phyloP scores from a whole-genome alignment of 768 basidiomycete species.

The Galerina marginata region DNA sequence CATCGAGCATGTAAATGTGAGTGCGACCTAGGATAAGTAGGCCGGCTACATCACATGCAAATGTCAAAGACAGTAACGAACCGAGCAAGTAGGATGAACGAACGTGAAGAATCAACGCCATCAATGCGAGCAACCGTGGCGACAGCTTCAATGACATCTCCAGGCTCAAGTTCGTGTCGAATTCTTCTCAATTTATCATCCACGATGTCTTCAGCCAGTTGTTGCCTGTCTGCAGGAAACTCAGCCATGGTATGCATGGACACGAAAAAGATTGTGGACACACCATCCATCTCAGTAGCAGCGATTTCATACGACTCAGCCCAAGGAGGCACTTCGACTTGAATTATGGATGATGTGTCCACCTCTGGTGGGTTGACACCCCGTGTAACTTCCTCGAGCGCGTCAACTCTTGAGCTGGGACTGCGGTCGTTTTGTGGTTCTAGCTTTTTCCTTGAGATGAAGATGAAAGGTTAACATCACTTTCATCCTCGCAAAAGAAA shows the following conservation, averaged over 20 bases:
- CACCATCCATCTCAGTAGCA: conserved; percentile 67
- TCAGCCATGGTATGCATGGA: background rate
- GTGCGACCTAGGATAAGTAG: conserved; percentile 85
- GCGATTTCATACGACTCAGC: conserved; percentile 74
- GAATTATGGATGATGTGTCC: conserved; percentile 54
- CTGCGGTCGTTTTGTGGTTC: conserved; percentile 63
- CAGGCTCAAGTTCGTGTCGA: conserved; percentile 84
- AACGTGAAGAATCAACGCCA: conserved; percentile 92
- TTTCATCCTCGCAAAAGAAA: background rate
- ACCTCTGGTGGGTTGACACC: conserved; percentile 58
- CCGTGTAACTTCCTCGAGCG: conserved; percentile 45
- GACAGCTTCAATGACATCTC: conserved; percentile 88
- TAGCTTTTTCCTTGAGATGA: conserved; percentile 67
- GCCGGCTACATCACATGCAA: conserved; percentile 58
- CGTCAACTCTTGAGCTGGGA: conserved; percentile 53
- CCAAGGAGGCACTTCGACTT: conserved; percentile 75
- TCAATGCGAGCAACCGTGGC: conserved; percentile 86
- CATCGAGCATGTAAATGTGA: conserved; percentile 90
- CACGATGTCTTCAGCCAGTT: conserved; percentile 75
- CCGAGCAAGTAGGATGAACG: background rate
- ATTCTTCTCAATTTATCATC: conserved; percentile 91
- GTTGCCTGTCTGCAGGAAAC: conserved; percentile 45
- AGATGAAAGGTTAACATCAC: background rate
- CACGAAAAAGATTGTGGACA: background rate
- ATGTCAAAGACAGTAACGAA: background rate